Evolutionary conservation across 148 eudicot genomes (phyloP), one percentile per base, ranked within the genome.

Genomic region (Rhododendron ferrugineum): DNA sequence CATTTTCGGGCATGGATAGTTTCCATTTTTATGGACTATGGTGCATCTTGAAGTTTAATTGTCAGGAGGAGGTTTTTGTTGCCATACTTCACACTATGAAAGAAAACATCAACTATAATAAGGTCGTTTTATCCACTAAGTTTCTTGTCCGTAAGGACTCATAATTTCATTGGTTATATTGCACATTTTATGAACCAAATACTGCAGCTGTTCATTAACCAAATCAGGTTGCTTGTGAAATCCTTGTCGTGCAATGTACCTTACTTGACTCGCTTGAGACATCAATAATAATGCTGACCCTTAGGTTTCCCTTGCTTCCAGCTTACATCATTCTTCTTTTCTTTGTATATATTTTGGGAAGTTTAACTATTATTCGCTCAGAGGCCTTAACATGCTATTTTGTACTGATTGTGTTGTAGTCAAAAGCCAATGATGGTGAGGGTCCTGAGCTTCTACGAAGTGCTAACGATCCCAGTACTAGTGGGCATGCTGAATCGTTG

Each of bases 341-440:
- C 7, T 52, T 30, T 52, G 5, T 22, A 28, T 20, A 46, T 32
- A 18, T 49, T 30, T 73, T 72, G 46, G 68, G 60, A 4, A 72
- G 22, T 42, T 34, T 22, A 47, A 15, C 26, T 3, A 13, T 73
- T 30, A 23, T 84, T 47, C 15, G 23, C 47, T 84, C 79, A 34
- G 26, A 14, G 44, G 44, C 64, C n/a, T 22, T 72, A 83, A 28
- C 4, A 44, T 66, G 14, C 60, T 40, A 46, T 79, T 81, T 81
- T 72, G 28, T 60, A 36, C 13, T 54, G n/a, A 20, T 23, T 89
- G 70, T 84, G 20, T 82, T 84, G 42, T 85, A 97, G 99, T 92
- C 98, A 89, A 97, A 97, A 88, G 92, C 98, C 79, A 97, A 94
- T 90, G 94, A 97, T 86, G 98, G 99, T 56, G 96, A 94, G 89